Conservation (phyloP, 169 alveolate species). For the Eimeria falciformis region DNA sequence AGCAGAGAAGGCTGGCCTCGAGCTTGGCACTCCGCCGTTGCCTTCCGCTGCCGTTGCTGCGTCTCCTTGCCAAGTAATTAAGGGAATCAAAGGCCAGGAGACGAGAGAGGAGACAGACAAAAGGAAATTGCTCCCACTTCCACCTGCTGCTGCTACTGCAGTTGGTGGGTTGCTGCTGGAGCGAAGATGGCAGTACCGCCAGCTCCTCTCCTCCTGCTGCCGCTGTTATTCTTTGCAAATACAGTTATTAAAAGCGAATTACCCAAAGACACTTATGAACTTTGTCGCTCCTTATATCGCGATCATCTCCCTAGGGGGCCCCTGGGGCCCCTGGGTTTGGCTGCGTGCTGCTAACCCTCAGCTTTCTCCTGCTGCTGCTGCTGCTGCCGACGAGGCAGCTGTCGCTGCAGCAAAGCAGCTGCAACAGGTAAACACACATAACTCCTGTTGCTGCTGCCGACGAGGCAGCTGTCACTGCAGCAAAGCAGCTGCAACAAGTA, state of each 20-base stretch:
- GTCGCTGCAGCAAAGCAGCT: constrained; percentile 35
- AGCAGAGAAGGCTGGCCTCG: too few species aligned
- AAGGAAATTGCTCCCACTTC: too few species aligned
- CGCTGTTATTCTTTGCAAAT: too few species aligned
- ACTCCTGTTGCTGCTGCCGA: neutral
- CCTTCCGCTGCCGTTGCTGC: too few species aligned
- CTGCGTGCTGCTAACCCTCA: constrained; percentile 21
- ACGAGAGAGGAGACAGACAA: too few species aligned
- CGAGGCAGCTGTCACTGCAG: neutral
- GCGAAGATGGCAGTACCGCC: neutral
- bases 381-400: constrained; percentile 15
- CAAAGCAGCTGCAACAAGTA: too few species aligned
- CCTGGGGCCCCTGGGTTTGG: constrained; percentile 40
- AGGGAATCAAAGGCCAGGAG: too few species aligned
- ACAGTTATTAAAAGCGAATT: too few species aligned
- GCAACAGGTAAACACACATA: neutral
- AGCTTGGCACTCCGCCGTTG: too few species aligned
- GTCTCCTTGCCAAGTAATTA: too few species aligned
- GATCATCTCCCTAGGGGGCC: neutral
- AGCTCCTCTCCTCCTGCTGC: neutral
- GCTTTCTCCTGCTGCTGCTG: neutral
- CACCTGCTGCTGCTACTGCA: constrained; percentile 12
- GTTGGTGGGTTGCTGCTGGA: too few species aligned
- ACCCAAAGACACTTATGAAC: neutral
- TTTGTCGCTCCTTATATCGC: neutral